Percentiles rank a stretch among this genome's conserved stretches.
Conservation (phyloP, 1,284 basidiomycete genomes). For the Boletellus dicymbophilus region DNA sequence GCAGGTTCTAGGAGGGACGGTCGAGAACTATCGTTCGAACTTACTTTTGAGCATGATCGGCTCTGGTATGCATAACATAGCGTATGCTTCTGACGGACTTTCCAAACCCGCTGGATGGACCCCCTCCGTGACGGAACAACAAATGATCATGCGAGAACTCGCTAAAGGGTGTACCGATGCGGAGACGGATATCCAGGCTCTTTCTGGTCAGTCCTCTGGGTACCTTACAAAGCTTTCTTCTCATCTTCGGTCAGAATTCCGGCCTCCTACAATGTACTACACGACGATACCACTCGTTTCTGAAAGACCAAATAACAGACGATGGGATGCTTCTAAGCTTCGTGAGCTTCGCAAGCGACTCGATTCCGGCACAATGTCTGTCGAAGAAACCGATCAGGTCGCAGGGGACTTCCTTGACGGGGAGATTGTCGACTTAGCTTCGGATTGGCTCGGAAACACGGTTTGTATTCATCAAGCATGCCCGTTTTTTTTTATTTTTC, state of each 20-base stretch:
- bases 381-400: constrained; percentile 90
- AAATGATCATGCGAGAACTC: constrained; percentile 94
- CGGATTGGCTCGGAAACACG: constrained; percentile 99
- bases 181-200: constrained; percentile 79
- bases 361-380: constrained; percentile 76
- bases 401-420: constrained; percentile 90
- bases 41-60: constrained; percentile 88
- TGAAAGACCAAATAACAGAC: constrained; percentile 81
- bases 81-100: constrained; percentile 53
- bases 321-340: constrained; percentile 93
- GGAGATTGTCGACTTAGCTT: constrained; percentile 92
- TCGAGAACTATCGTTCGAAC: constrained; percentile 95
- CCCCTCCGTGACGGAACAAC: constrained; percentile 82
- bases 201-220: constrained; percentile 65
- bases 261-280: constrained; percentile 91
- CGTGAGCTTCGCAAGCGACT: constrained; percentile 90
- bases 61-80: constrained; percentile 73
- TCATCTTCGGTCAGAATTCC: constrained; percentile 58
- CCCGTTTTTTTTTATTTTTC: constrained; percentile 10
- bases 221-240: background rate
- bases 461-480: constrained; percentile 45
- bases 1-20: constrained; percentile 85
- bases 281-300: constrained; percentile 87
- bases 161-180: constrained; percentile 77
- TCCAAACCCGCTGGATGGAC: constrained; percentile 63